These are phyloP conservation scores for Tetraselmis chui DNA, from an alignment of 139 green algal genomes.

Conservation along the genomic window DNA sequence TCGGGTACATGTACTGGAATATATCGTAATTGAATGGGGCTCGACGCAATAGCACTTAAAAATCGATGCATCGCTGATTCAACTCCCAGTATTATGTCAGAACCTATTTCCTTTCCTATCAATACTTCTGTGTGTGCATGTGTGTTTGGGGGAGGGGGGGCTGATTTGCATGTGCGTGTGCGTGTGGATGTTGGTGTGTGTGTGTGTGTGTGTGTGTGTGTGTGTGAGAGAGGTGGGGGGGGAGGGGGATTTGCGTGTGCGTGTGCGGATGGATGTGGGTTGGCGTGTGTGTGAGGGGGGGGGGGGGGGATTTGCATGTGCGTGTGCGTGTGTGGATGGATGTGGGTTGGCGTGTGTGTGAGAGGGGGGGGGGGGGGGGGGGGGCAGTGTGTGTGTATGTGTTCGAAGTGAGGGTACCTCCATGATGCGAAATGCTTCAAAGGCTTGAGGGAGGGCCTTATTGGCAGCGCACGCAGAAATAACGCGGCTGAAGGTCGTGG, in stretches of 20 bases:
- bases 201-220: not conserved
- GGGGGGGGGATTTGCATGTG: not conserved
- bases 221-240: too few relatives aligned
- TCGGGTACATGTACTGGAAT: too few relatives aligned
- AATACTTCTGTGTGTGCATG: too few relatives aligned
- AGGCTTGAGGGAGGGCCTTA: not conserved
- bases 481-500: not conserved
- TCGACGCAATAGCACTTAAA: too few relatives aligned
- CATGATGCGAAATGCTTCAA: not conserved
- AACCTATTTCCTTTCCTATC: too few relatives aligned
- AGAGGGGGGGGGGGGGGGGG: not conserved
- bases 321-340: not conserved
- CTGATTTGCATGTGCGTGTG: too few relatives aligned
- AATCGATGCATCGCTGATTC: too few relatives aligned
- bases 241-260: not conserved
- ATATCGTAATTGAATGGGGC: too few relatives aligned
- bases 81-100: too few relatives aligned
- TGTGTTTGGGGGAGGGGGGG: too few relatives aligned
- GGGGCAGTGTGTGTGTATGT: too few relatives aligned
- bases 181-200: not conserved
- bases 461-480: not conserved
- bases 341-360: not conserved
- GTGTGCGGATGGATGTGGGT: not conserved
- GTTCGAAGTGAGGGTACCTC: too few relatives aligned
- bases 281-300: not conserved